Percentiles rank a stretch among this genome's conserved stretches.
Conservation (phyloP, 345 rosid species). For the Aegle marmelos region DNA sequence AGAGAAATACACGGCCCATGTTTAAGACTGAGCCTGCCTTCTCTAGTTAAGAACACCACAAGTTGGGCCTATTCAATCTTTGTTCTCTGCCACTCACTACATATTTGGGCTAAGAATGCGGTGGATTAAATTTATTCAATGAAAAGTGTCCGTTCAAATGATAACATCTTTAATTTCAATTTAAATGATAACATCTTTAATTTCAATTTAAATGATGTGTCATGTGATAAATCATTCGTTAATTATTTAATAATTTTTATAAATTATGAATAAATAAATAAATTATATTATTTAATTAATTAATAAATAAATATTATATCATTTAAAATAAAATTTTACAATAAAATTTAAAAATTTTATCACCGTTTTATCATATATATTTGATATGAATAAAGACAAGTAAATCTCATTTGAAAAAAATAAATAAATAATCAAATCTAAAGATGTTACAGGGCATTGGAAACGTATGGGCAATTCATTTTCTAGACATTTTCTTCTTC, state of each 20-base stretch:
- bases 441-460: not conserved
- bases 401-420: too few species aligned
- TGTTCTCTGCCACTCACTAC: too few species aligned
- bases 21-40: not conserved
- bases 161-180: not conserved
- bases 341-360: too few species aligned
- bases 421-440: not conserved
- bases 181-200: too few species aligned
- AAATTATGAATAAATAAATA: too few species aligned
- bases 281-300: too few species aligned
- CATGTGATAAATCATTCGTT: too few species aligned
- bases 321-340: too few species aligned
- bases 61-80: not conserved
- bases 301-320: too few species aligned
- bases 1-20: not conserved
- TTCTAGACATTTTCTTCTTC: not conserved
- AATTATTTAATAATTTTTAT: too few species aligned
- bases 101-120: not conserved
- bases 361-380: not conserved
- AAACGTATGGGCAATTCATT: not conserved
- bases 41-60: too few species aligned
- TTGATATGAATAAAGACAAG: not conserved
- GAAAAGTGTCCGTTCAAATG: constrained; percentile 1
- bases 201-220: too few species aligned
- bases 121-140: not conserved